Base-by-base conservation (phyloP, 225 moss, liverwort and hornwort species). In the Neckera pumila region DNA sequence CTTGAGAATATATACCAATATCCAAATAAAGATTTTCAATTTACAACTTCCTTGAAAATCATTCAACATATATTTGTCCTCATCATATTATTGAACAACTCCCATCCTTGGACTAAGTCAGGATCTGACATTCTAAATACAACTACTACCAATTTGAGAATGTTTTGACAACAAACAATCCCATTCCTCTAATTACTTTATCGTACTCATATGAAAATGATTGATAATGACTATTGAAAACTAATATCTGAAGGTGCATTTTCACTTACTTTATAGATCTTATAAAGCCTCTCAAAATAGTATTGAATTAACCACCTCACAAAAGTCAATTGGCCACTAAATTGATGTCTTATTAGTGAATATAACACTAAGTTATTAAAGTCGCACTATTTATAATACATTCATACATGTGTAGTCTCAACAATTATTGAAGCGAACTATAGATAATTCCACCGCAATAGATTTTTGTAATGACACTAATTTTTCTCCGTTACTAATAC, bases 21-120 rank as follows among this genome's bases (percentile, higher is more conserved):
- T 73, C 2, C 6, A 6, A 62, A 33, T 10, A 28, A 15, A 33
- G 7, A 47, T 11, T 11, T 30, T 30, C 3, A 36, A 0, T 43
- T 17, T 43, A 28, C 5, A 27, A 26, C 3, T 72, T 72, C 28
- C 2, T 43, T 42, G 27, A 27, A 72, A 43, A 17, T 72, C 10
- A 72, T 2, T 28, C 6, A 3, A 45, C 0, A 45, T 0, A 10
- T 43, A 3, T 0, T 73, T 45, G 27, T 30, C 17, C 0, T 17
- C 11, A 43, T 3, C 0, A 0, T 43, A 28, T 4, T 4, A 11
- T 0, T 66, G 0, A 3, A 36, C 36, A 5, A 18, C 18, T 34
- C 3, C 36, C 19, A 40, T 25, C 1, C 3, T 40, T 14, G 2
- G 4, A 9, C 1, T 15, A 9, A 5, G 3, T 26, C 26, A 9